These are phyloP conservation scores for Themeda triandra DNA, from an alignment of 176 grass and related monocot species.

Conservation along the genomic window DNA sequence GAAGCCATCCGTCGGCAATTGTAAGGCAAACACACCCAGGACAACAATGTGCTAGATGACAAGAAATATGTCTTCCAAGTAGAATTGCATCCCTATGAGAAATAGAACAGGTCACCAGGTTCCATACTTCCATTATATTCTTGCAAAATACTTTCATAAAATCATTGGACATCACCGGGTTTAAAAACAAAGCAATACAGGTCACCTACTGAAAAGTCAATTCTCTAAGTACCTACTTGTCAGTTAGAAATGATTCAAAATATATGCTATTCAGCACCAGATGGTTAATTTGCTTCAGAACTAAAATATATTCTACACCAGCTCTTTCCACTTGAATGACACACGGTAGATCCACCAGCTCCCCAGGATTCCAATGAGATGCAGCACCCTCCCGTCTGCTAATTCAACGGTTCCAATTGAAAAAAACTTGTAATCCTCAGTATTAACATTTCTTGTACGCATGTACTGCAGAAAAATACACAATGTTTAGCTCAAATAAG, in stretches of 20 bases:
- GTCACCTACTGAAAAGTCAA: neutral
- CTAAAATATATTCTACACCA: neutral
- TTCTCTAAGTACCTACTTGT: neutral
- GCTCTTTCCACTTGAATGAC: slow-evolving; percentile 30
- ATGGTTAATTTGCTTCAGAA: neutral
- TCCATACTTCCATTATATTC: slow-evolving; percentile 3
- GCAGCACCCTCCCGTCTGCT: slow-evolving; percentile 50
- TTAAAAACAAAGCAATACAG: neutral
- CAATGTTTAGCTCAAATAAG: neutral
- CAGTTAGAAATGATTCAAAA: slow-evolving; percentile 17
- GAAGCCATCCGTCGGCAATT: neutral
- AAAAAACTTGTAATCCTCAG: slow-evolving; percentile 77
- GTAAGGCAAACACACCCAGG: neutral
- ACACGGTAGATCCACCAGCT: slow-evolving; percentile 71
- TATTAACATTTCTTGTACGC: slow-evolving; percentile 65
- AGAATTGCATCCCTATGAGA: neutral
- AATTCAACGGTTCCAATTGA: slow-evolving; percentile 58
- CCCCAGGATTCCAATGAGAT: slow-evolving; percentile 68
- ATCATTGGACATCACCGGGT: slow-evolving; percentile 1
- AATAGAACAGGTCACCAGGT: neutral
- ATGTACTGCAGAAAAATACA: slow-evolving; percentile 47
- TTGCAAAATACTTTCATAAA: neutral
- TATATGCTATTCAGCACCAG: neutral
- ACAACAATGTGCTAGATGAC: neutral
- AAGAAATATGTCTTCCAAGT: neutral